Conservation (phyloP, 2,329 filamentous ascomycete species). For the Nannizziopsis barbatae region DNA sequence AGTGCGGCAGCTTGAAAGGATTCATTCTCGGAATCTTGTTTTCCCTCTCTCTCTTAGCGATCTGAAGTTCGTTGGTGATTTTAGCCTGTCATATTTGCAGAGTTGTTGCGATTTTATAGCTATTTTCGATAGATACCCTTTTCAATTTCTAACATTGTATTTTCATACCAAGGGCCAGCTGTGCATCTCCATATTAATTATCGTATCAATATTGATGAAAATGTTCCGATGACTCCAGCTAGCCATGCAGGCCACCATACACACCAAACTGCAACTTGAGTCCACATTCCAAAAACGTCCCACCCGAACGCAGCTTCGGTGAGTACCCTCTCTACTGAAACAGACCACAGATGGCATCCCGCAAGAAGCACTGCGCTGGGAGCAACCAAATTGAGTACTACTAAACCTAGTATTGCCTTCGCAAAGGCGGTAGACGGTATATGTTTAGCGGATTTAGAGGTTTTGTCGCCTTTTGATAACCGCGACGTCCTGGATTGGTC, state of each 20-base stretch:
- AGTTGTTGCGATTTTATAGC: too few species aligned
- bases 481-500: background rate
- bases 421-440: constrained; percentile 12
- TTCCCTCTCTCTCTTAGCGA: too few species aligned
- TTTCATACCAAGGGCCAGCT: too few species aligned
- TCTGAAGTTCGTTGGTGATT: too few species aligned
- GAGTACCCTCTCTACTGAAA: constrained; percentile 49
- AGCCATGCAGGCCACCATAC: constrained; percentile 94
- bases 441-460: background rate
- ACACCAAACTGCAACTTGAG: constrained; percentile 80
- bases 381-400: constrained; percentile 49
- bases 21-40: too few species aligned
- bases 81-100: too few species aligned
- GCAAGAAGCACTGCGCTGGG: constrained; percentile 47
- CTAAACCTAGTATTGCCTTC: constrained; percentile 21
- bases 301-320: constrained; percentile 71
- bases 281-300: constrained; percentile 83
- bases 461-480: background rate
- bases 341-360: constrained; percentile 39
- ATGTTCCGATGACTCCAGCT: constrained; percentile 34
- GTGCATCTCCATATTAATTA: background rate
- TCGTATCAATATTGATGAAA: constrained; percentile 2
- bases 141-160: too few species aligned
- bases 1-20: background rate
- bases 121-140: too few species aligned